Base-by-base conservation (phyloP, 805 yeast species). In the Torulaspora maleeae region DNA sequence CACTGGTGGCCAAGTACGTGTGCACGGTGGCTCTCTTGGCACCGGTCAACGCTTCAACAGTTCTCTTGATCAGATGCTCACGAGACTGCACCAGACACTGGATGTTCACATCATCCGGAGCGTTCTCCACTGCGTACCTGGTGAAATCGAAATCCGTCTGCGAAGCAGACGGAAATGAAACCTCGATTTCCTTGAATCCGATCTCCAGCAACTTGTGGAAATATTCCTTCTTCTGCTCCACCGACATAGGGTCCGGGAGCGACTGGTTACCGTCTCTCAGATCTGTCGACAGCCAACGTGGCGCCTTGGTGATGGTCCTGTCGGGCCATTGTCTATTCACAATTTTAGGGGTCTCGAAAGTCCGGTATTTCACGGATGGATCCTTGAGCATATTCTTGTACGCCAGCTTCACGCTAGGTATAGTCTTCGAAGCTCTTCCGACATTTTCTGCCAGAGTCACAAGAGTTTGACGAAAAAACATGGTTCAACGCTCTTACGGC, bases 61-160 rank as follows among this genome's bases (percentile, higher is more conserved):
- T 83, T 70, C 90, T 73, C 64, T 77, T 77, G 58, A 83, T 78
- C 49, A 83, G 72, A 50, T 80, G 85, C 58, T 82, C 89, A 67
- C 91, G 74, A n/a, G 84, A 80, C 63, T 82, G 91, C 25, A 84
- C 82, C 44, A 83, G 71, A 47, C 82, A 87, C 69, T 83, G 91
- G 55, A 83, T 79, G 33, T 75, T 64, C 16, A 83, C 90, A 59
- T 83, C 91, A 15, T 75, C 83, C 9, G 91, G 91, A 24, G 87
- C 85, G 56, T 79, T 77, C 62, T 82, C 86, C 36, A 83, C 88
- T 5, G 89, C 90, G 56, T 78, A 83, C 48, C 89, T 72, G 17
- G 91, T 83, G 71, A 83, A 83, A 66, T 83, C 91, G 59, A 83
- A 83, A 68, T 83, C 91, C 5, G 87, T 82, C 61, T 83, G 90